These are phyloP conservation scores for Brassica juncea DNA, from an alignment of 345 rosid species.

Conservation along the genomic window DNA sequence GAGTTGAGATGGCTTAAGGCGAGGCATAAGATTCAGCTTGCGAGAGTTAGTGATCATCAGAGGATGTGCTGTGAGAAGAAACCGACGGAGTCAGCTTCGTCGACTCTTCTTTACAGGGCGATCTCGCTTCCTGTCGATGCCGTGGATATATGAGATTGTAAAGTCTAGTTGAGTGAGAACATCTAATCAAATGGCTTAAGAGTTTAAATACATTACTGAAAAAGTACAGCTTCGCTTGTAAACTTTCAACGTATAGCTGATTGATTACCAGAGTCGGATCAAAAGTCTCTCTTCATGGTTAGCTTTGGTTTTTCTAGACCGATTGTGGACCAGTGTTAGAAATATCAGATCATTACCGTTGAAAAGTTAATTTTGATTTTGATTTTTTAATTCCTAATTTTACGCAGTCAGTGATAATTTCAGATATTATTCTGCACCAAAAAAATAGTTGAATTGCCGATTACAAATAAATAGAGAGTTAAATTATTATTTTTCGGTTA, in stretches of 20 bases:
- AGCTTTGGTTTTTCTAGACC: no score
- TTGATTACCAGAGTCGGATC: neutral
- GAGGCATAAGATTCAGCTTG: conserved; percentile 63
- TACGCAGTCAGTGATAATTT: neutral
- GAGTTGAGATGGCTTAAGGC: conserved; percentile 95
- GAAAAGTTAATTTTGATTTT: no score
- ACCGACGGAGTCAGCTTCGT: conserved; percentile 49
- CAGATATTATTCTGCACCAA: neutral
- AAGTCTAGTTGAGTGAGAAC: neutral
- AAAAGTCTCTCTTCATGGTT: no score
- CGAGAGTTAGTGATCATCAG: conserved; percentile 59
- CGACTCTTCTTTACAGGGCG: conserved; percentile 64
- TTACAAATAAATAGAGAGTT: neutral
- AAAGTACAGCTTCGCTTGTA: neutral
- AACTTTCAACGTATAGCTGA: neutral
- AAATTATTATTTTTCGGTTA: neutral
- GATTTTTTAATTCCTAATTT: neutral
- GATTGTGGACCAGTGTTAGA: no score
- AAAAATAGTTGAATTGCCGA: neutral
- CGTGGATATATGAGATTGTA: conserved; percentile 56
- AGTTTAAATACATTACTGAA: neutral
- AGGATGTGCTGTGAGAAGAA: conserved; percentile 13
- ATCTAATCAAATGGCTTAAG: neutral
- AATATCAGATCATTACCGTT: no score
- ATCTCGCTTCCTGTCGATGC: conserved; percentile 92